These are phyloP conservation scores for Didymosphaeria variabile DNA, from an alignment of 2,329 filamentous ascomycete species.

Conservation along the genomic window DNA sequence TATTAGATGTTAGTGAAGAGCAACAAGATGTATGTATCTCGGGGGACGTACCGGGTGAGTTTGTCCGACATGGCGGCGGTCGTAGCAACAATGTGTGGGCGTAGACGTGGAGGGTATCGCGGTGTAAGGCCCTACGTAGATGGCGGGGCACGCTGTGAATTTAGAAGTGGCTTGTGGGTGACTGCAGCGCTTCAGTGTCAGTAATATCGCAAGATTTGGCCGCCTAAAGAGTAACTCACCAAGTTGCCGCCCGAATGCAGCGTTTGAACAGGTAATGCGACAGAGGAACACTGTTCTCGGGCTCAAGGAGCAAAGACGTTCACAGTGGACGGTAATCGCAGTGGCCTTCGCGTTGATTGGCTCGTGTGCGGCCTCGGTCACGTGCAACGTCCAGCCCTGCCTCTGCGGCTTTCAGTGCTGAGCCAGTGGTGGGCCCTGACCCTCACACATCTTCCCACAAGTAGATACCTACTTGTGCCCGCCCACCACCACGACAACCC, in stretches of 20 bases:
- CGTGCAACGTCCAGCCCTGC: neutral
- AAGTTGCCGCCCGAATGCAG: neutral
- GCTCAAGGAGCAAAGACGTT: neutral
- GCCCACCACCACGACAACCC: constrained; percentile 40
- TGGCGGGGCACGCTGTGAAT: constrained; percentile 11
- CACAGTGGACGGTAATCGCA: constrained; percentile 1
- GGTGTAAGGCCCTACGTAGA: neutral
- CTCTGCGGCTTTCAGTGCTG: constrained; percentile 2
- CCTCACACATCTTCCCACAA: constrained; percentile 27
- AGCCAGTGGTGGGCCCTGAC: constrained; percentile 7
- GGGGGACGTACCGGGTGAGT: constrained; percentile 80
- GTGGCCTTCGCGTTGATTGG: constrained; percentile 10
- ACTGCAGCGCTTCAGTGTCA: neutral
- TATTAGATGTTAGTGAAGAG: constrained; percentile 29
- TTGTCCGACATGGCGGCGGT: constrained; percentile 79
- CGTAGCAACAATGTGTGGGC: constrained; percentile 1
- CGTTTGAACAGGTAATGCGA: neutral
- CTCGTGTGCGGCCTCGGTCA: neutral
- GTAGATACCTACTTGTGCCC: constrained; percentile 28
- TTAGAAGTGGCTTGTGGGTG: constrained; percentile 6
- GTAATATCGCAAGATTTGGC: neutral
- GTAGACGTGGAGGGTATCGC: constrained; percentile 3
- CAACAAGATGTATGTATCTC: too few species aligned
- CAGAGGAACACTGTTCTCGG: neutral
- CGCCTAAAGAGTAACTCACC: constrained; percentile 1